A percentile compares a stretch with the other conserved stretches of the same genome.
phyloP scores from a whole-genome alignment of 2,329 filamentous ascomycete species.

The Fusarium miscanthi region DNA sequence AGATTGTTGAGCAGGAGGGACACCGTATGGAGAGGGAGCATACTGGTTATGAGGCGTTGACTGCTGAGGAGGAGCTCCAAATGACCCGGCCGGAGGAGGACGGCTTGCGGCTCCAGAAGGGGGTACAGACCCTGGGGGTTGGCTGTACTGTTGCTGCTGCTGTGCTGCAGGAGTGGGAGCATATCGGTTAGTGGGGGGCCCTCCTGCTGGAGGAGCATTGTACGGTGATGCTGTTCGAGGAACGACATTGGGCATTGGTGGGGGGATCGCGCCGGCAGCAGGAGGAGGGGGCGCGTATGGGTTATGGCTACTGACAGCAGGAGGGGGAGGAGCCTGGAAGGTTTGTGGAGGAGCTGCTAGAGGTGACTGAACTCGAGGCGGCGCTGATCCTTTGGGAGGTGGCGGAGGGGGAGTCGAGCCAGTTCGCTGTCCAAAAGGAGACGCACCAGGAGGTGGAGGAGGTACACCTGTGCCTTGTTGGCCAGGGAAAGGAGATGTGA shows the following conservation, averaged over 20 bases:
- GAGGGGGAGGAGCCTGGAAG: constrained; percentile 58
- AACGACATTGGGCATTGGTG: constrained; percentile 67
- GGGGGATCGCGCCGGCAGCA: constrained; percentile 73
- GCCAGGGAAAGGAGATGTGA: constrained; percentile 80
- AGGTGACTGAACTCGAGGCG: constrained; percentile 79
- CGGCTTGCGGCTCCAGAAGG: constrained; percentile 57
- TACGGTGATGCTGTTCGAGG: constrained; percentile 86
- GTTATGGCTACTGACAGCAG: constrained; percentile 71
- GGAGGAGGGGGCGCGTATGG: constrained; percentile 63
- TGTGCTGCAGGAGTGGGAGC: constrained; percentile 73
- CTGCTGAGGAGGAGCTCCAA: constrained; percentile 60
- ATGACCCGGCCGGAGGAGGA: constrained; percentile 59
- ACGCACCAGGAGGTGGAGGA: constrained; percentile 59
- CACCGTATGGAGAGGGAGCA: constrained; percentile 65
- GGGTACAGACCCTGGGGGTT: constrained; percentile 53
- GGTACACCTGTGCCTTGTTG: constrained; percentile 69
- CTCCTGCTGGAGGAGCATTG: constrained; percentile 77
- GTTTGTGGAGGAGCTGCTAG: constrained; percentile 66
- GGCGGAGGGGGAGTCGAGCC: constrained; percentile 80
- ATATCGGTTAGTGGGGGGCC: constrained; percentile 80
- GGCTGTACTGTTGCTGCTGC: constrained; percentile 56
- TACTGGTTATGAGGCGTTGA: constrained; percentile 65
- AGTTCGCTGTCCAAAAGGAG: constrained; percentile 69
- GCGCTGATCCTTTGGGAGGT: constrained; percentile 82
- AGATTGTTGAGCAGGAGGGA: constrained; percentile 50